These are phyloP conservation scores for Juglanconis sp. DNA, from an alignment of 2,329 filamentous ascomycete genomes.

Conservation along the genomic window DNA sequence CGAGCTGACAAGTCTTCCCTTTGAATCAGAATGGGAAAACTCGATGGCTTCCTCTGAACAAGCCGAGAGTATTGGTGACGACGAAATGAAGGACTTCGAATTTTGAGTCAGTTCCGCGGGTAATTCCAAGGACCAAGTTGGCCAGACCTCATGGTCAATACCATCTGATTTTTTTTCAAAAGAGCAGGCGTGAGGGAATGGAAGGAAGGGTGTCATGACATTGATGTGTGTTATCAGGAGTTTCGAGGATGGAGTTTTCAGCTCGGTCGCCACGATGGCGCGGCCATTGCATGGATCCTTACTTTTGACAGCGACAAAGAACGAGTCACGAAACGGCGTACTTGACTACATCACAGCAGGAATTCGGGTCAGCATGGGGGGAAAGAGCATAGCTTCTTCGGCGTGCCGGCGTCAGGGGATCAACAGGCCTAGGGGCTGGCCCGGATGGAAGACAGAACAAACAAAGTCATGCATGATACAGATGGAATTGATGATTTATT, in stretches of 20 bases:
- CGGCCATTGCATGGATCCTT: background rate
- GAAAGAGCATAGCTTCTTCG: slow-evolving; percentile 13
- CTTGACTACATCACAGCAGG: slow-evolving; percentile 2
- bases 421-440: slow-evolving; percentile 1
- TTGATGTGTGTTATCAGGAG: background rate
- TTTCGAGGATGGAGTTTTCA: background rate
- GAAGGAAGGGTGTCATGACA: background rate
- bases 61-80: slow-evolving; percentile 48
- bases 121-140: background rate
- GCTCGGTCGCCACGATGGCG: background rate
- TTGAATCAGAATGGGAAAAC: slow-evolving; percentile 50
- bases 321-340: slow-evolving; percentile 17
- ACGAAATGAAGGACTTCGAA: slow-evolving; percentile 34
- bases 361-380: slow-evolving; percentile 7
- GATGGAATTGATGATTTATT: slow-evolving; percentile 4
- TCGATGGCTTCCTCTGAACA: slow-evolving; percentile 53
- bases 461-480: background rate
- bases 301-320: background rate
- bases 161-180: background rate
- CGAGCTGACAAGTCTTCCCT: slow-evolving; percentile 10
- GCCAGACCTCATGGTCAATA: background rate
- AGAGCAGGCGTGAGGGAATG: background rate
- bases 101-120: background rate
- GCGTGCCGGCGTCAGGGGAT: slow-evolving; percentile 15
- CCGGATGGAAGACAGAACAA: background rate